These are phyloP conservation scores for Chalciporus pseudorubinellus DNA, from an alignment of 768 basidiomycete genomes.

Conservation along the genomic window DNA sequence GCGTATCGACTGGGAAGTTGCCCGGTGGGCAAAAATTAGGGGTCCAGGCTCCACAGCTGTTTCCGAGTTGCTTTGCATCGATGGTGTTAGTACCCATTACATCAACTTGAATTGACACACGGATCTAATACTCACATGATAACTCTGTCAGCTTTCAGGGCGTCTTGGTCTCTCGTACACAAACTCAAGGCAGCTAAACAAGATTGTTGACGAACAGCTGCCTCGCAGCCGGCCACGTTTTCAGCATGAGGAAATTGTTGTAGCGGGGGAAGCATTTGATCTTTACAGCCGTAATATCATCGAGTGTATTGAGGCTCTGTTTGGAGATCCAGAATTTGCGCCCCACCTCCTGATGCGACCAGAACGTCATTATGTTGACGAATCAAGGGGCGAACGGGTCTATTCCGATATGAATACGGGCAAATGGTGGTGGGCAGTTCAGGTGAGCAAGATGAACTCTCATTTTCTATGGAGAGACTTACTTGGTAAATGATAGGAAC, in stretches of 20 bases:
- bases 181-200: slow-evolving; percentile 21
- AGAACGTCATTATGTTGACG: slow-evolving; percentile 38
- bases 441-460: slow-evolving; percentile 31
- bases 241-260: not conserved
- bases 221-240: not conserved
- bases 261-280: slow-evolving; percentile 33
- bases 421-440: slow-evolving; percentile 51
- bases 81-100: slow-evolving; percentile 32
- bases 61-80: slow-evolving; percentile 38
- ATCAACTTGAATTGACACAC: not conserved
- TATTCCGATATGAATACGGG: slow-evolving; percentile 47
- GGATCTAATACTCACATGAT: not conserved
- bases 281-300: slow-evolving; percentile 36
- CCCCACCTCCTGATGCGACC: slow-evolving; percentile 32
- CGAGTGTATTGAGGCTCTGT: slow-evolving; percentile 36
- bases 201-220: slow-evolving; percentile 32
- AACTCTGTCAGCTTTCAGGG: not conserved
- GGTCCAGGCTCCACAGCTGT: slow-evolving; percentile 38
- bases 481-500: not conserved
- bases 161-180: not conserved
- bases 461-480: no score
- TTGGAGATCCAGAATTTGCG: slow-evolving; percentile 33
- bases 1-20: slow-evolving; percentile 39
- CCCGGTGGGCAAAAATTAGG: slow-evolving; percentile 39
- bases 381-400: slow-evolving; percentile 21